Evolutionary conservation across 2,329 filamentous ascomycete species (phyloP).

Genomic region (Fusarium dlaminii): DNA sequence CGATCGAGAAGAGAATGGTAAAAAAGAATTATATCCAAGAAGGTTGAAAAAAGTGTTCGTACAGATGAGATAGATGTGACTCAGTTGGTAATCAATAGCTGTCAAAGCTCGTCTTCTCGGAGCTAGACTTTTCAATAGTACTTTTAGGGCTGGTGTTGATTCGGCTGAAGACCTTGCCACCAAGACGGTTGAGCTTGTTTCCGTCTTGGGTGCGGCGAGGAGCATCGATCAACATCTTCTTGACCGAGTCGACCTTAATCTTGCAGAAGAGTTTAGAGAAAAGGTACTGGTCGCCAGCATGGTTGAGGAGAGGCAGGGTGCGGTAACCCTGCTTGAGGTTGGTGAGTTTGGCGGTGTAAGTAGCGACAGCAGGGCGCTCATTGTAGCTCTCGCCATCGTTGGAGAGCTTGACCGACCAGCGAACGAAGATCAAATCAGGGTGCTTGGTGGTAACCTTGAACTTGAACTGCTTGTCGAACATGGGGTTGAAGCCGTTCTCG

Average conservation of each 20-base stretch:
- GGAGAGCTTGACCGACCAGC: conserved; percentile 91
- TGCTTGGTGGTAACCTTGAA: conserved; percentile 93
- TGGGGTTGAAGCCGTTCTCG: conserved; percentile 93
- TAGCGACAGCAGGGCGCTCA: conserved; percentile 73
- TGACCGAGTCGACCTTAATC: conserved; percentile 72
- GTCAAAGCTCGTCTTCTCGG: conserved; percentile 59
- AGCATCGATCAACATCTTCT: conserved; percentile 65
- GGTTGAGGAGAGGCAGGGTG: conserved; percentile 88
- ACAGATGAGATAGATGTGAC: conserved; percentile 28
- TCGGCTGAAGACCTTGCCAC: conserved; percentile 67
- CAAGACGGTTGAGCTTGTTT: conserved; percentile 65
- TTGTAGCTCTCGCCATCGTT: conserved; percentile 77
- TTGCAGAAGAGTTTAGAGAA: conserved; percentile 95
- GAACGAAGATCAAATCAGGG: conserved; percentile 91
- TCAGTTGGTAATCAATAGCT: conserved; percentile 44
- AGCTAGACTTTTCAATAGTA: conserved; percentile 62
- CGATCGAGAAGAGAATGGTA: conserved; percentile 30
- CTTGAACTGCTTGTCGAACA: conserved; percentile 81
- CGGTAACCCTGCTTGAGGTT: conserved; percentile 93
- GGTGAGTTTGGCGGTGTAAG: conserved; percentile 90
- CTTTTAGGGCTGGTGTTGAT: conserved; percentile 61
- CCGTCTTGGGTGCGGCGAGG: conserved; percentile 52
- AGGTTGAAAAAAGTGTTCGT: conserved; percentile 31
- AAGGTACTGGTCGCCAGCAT: conserved; percentile 89
- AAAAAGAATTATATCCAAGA: conserved; percentile 40